phyloP scores from a whole-genome alignment of 495 filamentous ascomycete genomes.

The Rusavskia elegans region DNA sequence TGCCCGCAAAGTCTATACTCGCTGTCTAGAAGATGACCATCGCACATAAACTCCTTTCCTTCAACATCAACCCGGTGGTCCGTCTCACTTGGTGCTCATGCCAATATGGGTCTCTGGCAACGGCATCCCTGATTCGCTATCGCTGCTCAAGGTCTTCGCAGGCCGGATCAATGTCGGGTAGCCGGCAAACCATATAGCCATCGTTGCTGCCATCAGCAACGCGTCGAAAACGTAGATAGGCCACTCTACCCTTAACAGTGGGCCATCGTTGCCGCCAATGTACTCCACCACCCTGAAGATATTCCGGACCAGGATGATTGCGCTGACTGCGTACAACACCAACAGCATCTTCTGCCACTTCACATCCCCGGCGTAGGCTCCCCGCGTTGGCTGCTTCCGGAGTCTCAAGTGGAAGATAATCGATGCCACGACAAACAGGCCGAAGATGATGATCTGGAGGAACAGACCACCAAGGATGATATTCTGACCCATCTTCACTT shows the following conservation, averaged over 20 bases:
- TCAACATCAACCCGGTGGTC: too few species aligned
- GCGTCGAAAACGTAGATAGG: conserved; percentile 51
- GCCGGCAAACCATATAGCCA: conserved; percentile 31
- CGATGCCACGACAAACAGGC: conserved; percentile 28
- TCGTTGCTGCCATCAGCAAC: conserved; percentile 37
- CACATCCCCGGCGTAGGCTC: background rate
- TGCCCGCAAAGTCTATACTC: too few species aligned
- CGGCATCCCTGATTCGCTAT: too few species aligned
- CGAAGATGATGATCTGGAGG: conserved; percentile 32
- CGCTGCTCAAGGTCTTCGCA: too few species aligned
- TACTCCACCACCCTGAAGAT: conserved; percentile 51
- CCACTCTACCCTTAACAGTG: conserved; percentile 35
- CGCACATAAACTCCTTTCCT: too few species aligned
- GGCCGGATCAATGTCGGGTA: conserved; percentile 20
- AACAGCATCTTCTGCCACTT: conserved; percentile 36
- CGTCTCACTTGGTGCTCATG: too few species aligned
- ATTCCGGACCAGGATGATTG: conserved; percentile 43
- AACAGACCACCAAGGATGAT: conserved; percentile 34
- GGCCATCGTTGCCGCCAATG: conserved; percentile 35
- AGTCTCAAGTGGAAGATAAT: conserved; percentile 22
- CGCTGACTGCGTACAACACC: conserved; percentile 34
- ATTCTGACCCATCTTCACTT: conserved; percentile 29
- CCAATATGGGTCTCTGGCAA: too few species aligned
- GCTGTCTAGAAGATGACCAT: too few species aligned
- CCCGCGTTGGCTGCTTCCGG: conserved; percentile 6